Percentiles rank a stretch among this genome's conserved stretches.
phyloP scores from a whole-genome alignment of 2,329 filamentous ascomycete genomes.

The Botryotinia calthae region DNA sequence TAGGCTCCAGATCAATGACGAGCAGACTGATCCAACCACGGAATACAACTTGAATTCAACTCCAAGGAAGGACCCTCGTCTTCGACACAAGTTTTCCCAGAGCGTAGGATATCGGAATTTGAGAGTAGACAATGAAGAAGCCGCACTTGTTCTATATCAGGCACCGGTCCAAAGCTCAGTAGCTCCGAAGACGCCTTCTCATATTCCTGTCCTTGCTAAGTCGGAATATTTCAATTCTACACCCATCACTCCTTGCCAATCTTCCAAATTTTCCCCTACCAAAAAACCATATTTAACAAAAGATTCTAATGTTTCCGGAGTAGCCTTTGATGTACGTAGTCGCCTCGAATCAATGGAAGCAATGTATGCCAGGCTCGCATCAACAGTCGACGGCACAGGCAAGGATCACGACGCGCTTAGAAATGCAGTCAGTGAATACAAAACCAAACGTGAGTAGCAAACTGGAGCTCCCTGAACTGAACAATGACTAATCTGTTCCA shows the following conservation, averaged over 20 bases:
- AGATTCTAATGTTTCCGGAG: slow-evolving; percentile 65
- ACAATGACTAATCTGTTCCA: slow-evolving; percentile 20
- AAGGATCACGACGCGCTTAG: slow-evolving; percentile 68
- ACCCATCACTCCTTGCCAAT: slow-evolving; percentile 43
- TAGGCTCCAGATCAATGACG: slow-evolving; percentile 33
- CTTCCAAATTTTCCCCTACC: slow-evolving; percentile 40
- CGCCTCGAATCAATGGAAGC: slow-evolving; percentile 74
- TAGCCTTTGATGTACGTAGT: slow-evolving; percentile 78
- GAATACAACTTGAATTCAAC: slow-evolving; percentile 24
- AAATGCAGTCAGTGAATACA: slow-evolving; percentile 71
- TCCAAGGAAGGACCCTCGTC: slow-evolving; percentile 20
- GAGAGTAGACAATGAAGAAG: slow-evolving; percentile 29
- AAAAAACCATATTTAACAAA: slow-evolving; percentile 62
- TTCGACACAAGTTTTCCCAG: slow-evolving; percentile 30
- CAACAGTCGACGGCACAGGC: slow-evolving; percentile 67
- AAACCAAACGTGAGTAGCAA: slow-evolving; percentile 50
- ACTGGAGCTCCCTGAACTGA: not conserved
- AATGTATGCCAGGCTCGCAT: slow-evolving; percentile 68
- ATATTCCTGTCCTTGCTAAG: slow-evolving; percentile 38
- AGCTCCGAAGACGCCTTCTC: slow-evolving; percentile 38
- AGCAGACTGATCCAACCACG: slow-evolving; percentile 25
- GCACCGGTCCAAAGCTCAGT: slow-evolving; percentile 30
- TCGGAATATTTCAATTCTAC: slow-evolving; percentile 28
- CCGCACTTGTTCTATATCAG: slow-evolving; percentile 34
- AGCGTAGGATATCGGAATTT: slow-evolving; percentile 27